Evolutionary conservation across 2,329 filamentous ascomycete species (phyloP).

Genomic region (Niveomyces coronatus): DNA sequence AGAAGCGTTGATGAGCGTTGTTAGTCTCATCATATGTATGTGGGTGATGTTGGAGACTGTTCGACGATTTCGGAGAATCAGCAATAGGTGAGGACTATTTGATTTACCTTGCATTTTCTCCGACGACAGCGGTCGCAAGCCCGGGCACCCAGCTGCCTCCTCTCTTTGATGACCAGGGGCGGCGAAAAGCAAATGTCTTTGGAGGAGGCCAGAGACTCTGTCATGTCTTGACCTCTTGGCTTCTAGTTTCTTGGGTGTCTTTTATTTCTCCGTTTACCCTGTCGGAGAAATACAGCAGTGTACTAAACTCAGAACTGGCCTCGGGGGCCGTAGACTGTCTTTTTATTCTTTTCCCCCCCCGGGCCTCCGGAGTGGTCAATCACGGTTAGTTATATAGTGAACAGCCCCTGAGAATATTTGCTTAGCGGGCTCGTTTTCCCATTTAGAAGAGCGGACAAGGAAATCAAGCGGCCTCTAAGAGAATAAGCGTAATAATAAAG

Average conservation of each 20-base stretch:
- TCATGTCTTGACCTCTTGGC: slow-evolving; percentile 5
- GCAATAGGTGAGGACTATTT: slow-evolving; percentile 4
- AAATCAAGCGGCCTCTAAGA: no score
- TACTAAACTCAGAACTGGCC: no score
- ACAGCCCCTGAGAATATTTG: no score
- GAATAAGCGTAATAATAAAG: no score
- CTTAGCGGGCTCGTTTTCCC: slow-evolving; percentile 6
- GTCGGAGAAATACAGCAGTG: slow-evolving; percentile 5
- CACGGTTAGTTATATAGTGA: no score
- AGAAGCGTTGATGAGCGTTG: no score
- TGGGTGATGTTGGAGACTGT: neutral
- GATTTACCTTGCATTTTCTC: slow-evolving; percentile 25
- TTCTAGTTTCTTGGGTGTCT: no score
- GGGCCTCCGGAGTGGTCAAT: no score
- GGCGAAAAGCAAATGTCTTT: slow-evolving; percentile 8
- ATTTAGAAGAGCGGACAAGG: slow-evolving; percentile 3
- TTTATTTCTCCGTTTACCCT: no score
- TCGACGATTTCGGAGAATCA: neutral
- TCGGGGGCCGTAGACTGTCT: no score
- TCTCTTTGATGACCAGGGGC: slow-evolving; percentile 10
- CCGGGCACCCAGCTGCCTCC: slow-evolving; percentile 16
- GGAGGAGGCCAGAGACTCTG: slow-evolving; percentile 2
- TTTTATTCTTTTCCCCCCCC: no score
- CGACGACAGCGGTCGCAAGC: slow-evolving; percentile 27
- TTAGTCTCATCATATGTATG: no score